Base-by-base conservation (phyloP, 225 moss, liverwort and hornwort species). In the Ulota crispa region DNA sequence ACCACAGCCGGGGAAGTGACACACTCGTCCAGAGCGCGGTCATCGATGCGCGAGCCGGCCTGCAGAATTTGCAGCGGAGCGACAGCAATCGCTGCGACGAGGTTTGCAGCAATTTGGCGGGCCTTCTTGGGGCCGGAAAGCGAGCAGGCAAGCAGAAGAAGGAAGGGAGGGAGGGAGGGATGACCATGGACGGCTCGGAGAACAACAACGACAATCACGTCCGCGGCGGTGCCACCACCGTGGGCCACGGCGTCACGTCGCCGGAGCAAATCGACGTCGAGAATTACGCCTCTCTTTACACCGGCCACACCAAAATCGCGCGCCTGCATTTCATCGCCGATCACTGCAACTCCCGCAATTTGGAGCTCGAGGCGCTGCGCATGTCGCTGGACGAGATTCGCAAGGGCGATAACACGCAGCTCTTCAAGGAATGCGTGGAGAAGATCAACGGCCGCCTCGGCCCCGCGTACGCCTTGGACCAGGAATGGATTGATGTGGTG, bases 361-460 rank as follows among this genome's bases (percentile, higher is more conserved):
- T 99, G 86, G 99, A 95, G 92, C 89, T 96, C 16, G 99, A 99
- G 86, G 92, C 99, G 26, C 82, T 96, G 84, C 90, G 96, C 72
- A 99, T 99, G 99, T 92, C 96, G 42, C 45, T 90, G 43, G 99
- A 99, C 66, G 99, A 99, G 89, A 96, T 96, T 68, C 94, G 89
- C 91, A 92, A 86, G 84, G 99, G 96, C n/a, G 93, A 95, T 10
- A 99, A 99, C 64, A 93, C 93, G 27, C 73, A 83, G 50, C 80
- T 99, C 2, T 99, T 94, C 39, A 94, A 94, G 79, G 96, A 99
- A 85, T 89, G 93, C 57, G 94, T 91, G 56, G 94, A 99, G 79
- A 99, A 94, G 88, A 92, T 95, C 61, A 92, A 84, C 27, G 96
- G 94, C 24, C 94, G 96, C 28, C 89, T 99, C 10, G 93, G 94